Evolutionary conservation across 768 basidiomycete genomes (phyloP), one percentile per base, ranked within the genome.

Genomic region (Collybia sordida): DNA sequence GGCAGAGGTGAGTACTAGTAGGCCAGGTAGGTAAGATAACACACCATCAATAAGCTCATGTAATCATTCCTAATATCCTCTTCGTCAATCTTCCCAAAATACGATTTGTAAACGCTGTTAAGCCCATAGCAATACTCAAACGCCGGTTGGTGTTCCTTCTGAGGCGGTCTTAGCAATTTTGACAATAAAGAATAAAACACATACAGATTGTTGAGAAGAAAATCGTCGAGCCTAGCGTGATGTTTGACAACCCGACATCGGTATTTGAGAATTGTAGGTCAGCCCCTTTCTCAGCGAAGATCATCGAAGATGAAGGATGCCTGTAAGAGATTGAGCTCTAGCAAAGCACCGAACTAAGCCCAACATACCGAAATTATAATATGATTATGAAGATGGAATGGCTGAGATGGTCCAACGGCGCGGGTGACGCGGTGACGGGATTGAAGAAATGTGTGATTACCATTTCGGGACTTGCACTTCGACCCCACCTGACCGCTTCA

Each of bases 231-330:
- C 96, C 95, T 19, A 99, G 80, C 0, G 97, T 98, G 66, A 98
- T 90, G 62, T 98, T 96, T 8, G 97, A 96, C 27, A 94, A 95
- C 55, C 95, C 82, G 23, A 98, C 93, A 64, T 98, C 95, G 60
- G 90, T 92, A 72, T 93, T 98, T 31, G 96, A 97, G 45, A 99
- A 55, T 40, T 39, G 45, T 31, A 42, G 64, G 81, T 35, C 49
- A 94, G 95, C 82, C 98, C 97, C 69, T 97, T 97, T 70, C 98
- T 98, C 70, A 95, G 93, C n/a, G n/a, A n/a, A n/a, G n/a, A n/a
- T n/a, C n/a, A 65, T 98, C 98, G 79, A 98, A 97, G 51, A 98
- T 93, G 71, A 98, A 98, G 83, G 97, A 98, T 42, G 91, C 95
- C 95, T 98, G 57, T 44, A 21, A 45, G 47, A 8, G 12, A 39